Evolutionary conservation across 768 basidiomycete species (phyloP), one percentile per base, ranked within the genome.

Genomic region (Pleurotus cornucopiae): DNA sequence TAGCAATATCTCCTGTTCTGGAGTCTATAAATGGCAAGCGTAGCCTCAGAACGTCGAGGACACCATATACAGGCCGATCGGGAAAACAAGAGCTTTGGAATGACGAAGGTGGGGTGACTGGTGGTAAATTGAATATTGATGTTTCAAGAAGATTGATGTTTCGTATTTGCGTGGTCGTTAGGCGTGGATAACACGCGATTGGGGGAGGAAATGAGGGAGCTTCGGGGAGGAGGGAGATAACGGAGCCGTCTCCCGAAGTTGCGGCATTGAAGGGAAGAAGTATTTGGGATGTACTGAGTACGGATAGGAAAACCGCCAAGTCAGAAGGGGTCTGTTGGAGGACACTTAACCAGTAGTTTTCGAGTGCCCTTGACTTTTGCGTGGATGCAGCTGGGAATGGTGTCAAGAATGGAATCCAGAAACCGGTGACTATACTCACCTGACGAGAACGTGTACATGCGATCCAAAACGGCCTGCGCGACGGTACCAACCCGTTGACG

Each of bases 61-160:
- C 71, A 14, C 85, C 85, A 61, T 88, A 88, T n/a, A 84, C 68
- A 2, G 84, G 86, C 25, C 81, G 76, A 60, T 75, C 73, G 6
- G 76, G 69, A 65, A 76, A 86, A 64, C 86, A 88, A 3, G 71
- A 65, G 6, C 74, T 41, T 59, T 82, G 67, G 61, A 85, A 84
- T 3, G 75, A 60, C 21, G 69, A 49, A 25, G 66, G 46, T 20
- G 64, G 47, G 0, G 65, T 41, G n/a, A 68, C 53, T 4, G 62
- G 13, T n/a, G 75, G 61, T 20, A 88, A 68, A 18, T 76, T 77
- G 63, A 85, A 88, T 11, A 80, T 77, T 9, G 60, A 61, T 14
- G 70, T 71, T 64, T 88, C 86, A 37, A 88, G 64, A 13, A 68
- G 54, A 61, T 76, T 76, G 48, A 85, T 66, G 52, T 68, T 65